These are phyloP conservation scores for Globisporangium cylindrosporum DNA, from an alignment of 352 stramenopile species.

Conservation along the genomic window DNA sequence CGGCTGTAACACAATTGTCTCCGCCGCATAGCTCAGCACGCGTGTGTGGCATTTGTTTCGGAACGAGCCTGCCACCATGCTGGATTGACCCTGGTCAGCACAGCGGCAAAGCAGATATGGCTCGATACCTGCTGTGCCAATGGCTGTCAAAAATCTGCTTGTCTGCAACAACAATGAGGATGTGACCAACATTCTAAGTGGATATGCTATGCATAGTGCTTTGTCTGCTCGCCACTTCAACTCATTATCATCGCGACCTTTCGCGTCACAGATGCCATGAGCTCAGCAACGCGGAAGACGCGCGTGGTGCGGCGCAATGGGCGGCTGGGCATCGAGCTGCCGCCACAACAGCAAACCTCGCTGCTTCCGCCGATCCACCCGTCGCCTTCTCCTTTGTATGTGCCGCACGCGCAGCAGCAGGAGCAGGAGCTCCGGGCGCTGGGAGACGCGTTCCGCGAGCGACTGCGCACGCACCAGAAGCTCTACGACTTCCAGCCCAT, in stretches of 20 bases:
- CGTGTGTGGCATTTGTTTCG: too few species aligned
- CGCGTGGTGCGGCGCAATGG: conserved; percentile 19
- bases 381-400: neutral
- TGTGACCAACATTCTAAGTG: neutral
- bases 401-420: conserved; percentile 16
- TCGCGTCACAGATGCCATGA: neutral
- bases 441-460: conserved; percentile 19
- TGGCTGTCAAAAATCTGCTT: neutral
- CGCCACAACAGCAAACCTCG: neutral
- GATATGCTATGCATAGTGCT: neutral
- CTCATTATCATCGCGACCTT: neutral
- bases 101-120: too few species aligned
- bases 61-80: too few species aligned
- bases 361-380: conserved; percentile 20
- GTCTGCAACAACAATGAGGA: neutral
- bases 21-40: too few species aligned
- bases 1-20: neutral
- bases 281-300: conserved; percentile 4
- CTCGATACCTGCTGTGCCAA: too few species aligned
- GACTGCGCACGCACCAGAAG: conserved; percentile 19
- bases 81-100: too few species aligned
- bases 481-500: conserved; percentile 17
- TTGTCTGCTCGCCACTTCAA: neutral
- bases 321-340: conserved; percentile 18
- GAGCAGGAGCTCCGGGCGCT: conserved; percentile 20